These are phyloP conservation scores for Fraxinus americana DNA, from an alignment of 257 asterid species.

Conservation along the genomic window DNA sequence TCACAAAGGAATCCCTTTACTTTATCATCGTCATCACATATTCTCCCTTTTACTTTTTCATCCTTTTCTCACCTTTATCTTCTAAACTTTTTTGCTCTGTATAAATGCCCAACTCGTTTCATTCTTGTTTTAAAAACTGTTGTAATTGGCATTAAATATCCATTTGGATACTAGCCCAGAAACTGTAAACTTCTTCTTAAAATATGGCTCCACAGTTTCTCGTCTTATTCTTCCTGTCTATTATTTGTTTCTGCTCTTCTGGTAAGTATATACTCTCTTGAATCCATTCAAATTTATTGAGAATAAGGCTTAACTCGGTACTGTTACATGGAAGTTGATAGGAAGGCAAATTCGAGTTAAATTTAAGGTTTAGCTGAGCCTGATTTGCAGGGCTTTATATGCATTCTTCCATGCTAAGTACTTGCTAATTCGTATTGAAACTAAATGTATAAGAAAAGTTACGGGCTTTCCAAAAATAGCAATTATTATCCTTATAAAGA, in stretches of 20 bases:
- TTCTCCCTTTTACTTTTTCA: slow-evolving; percentile 51
- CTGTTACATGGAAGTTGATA: neutral
- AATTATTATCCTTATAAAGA: too few relatives aligned
- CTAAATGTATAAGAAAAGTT: too few relatives aligned
- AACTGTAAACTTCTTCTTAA: slow-evolving; percentile 16
- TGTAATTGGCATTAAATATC: slow-evolving; percentile 20
- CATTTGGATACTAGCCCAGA: slow-evolving; percentile 19
- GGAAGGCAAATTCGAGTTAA: neutral
- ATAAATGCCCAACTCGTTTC: slow-evolving; percentile 32
- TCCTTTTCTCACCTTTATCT: slow-evolving; percentile 23
- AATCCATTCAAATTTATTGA: neutral
- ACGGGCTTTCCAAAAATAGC: too few relatives aligned
- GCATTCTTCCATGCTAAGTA: neutral
- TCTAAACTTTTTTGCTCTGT: slow-evolving; percentile 17
- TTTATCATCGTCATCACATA: slow-evolving; percentile 43
- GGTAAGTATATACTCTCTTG: slow-evolving; percentile 40
- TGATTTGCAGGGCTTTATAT: neutral
- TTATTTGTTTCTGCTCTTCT: slow-evolving; percentile 39
- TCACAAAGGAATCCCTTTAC: slow-evolving; percentile 68
- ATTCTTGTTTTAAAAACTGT: slow-evolving; percentile 5
- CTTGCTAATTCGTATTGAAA: neutral
- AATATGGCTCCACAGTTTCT: slow-evolving; percentile 45
- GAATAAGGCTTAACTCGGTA: neutral
- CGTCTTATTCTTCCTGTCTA: slow-evolving; percentile 41
- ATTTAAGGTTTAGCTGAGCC: neutral